Conservation (phyloP, 73 alveolate genomes). For the Effrenium voratum region DNA sequence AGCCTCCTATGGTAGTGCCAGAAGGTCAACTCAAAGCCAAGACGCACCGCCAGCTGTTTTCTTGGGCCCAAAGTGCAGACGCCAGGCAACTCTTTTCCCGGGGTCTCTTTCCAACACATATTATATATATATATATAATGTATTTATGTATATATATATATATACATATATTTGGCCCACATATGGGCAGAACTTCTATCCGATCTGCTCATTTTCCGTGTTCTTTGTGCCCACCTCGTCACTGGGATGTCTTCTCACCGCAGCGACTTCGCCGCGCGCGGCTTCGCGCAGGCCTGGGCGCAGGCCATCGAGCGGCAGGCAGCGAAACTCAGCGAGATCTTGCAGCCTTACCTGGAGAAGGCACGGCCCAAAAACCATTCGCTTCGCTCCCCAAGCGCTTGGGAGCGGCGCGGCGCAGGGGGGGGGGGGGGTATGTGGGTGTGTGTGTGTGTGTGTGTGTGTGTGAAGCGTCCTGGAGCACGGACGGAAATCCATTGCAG, state of each 20-base stretch:
- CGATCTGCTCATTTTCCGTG: background rate
- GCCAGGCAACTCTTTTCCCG: too few relatives aligned
- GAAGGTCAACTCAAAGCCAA: too few relatives aligned
- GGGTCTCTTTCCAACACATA: too few relatives aligned
- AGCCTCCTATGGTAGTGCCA: too few relatives aligned
- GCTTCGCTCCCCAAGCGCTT: background rate
- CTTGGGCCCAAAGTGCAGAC: too few relatives aligned
- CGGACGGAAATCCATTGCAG: too few relatives aligned
- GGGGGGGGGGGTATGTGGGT: too few relatives aligned
- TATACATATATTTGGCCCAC: background rate
- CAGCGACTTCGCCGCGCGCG: background rate
- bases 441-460: too few relatives aligned
- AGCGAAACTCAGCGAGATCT: constrained; percentile 52
- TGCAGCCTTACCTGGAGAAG: background rate
- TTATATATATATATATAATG: too few relatives aligned
- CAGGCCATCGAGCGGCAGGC: constrained; percentile 48
- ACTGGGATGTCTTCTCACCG: background rate
- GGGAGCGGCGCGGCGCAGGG: too few relatives aligned
- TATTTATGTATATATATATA: background rate
- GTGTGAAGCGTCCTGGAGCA: too few relatives aligned
- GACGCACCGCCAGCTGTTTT: too few relatives aligned
- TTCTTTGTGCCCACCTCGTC: background rate
- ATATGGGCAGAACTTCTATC: background rate
- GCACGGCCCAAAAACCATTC: background rate
- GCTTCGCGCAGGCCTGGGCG: constrained; percentile 65